Conservation (phyloP, 495 filamentous ascomycete species). For the Daldinia bambusicola region DNA sequence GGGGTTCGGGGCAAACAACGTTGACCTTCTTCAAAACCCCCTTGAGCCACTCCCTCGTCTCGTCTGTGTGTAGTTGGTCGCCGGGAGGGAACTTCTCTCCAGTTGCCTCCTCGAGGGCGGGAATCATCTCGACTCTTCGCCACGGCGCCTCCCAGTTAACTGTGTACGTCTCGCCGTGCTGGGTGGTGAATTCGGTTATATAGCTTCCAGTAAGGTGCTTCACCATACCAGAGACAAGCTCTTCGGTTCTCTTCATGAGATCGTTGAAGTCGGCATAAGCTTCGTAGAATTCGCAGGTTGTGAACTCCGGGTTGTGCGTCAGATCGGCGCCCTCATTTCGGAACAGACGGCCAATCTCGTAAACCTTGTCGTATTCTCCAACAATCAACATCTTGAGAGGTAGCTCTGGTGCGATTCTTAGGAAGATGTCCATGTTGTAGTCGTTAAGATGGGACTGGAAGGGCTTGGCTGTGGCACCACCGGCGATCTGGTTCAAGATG, state of each 20-base stretch:
- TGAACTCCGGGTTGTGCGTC: slow-evolving; percentile 99
- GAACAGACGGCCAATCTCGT: slow-evolving; percentile 92
- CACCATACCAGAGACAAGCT: slow-evolving; percentile 91
- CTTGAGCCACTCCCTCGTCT: slow-evolving; percentile 88
- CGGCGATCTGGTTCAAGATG: slow-evolving; percentile 95
- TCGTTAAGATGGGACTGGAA: slow-evolving; percentile 97
- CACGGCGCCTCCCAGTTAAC: slow-evolving; percentile 97
- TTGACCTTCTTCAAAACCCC: slow-evolving; percentile 85
- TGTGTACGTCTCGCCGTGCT: slow-evolving; percentile 82
- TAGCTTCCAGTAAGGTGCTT: slow-evolving; percentile 88
- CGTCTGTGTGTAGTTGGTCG: slow-evolving; percentile 87
- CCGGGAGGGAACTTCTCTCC: slow-evolving; percentile 93
- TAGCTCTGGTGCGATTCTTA: slow-evolving; percentile 93
- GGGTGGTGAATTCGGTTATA: slow-evolving; percentile 81
- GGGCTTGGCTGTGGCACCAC: slow-evolving; percentile 94
- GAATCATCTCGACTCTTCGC: slow-evolving; percentile 96
- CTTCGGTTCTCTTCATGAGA: slow-evolving; percentile 92
- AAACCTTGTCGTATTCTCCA: slow-evolving; percentile 90
- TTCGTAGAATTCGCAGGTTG: slow-evolving; percentile 96
- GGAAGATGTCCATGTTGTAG: slow-evolving; percentile 88
- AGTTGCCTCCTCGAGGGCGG: slow-evolving; percentile 85
- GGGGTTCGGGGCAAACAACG: slow-evolving; percentile 87
- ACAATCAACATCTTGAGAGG: slow-evolving; percentile 97
- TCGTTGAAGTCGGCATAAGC: slow-evolving; percentile 95
- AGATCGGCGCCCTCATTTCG: slow-evolving; percentile 95